Base-by-base conservation (phyloP, 371 early-diverging fungal species). In the Mucor sp. region DNA sequence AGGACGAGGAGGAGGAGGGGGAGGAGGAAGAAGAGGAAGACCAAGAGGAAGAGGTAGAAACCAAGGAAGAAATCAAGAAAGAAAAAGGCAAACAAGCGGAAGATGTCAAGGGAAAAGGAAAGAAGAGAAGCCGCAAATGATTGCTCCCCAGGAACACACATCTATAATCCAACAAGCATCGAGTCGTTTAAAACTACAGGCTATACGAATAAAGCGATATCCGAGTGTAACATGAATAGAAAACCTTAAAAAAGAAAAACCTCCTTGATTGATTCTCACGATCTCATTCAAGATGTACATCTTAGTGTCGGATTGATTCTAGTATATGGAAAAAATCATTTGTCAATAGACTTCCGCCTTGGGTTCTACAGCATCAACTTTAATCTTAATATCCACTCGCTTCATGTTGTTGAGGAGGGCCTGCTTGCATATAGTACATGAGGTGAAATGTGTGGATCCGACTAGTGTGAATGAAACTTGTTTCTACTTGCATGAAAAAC, bases 21-120 rank as follows among this genome's bases (percentile, higher is more conserved):
- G 70, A 75, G 11, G 73, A 73, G 15, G 75, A 74, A 4, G 67
- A 72, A 0, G 69, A 68, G 3, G 73, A 70, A 3, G 65, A 68
- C 0, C 63, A 69, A 14, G 70, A 67, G 2, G 68, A 65, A 12
- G 47, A 72, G 25, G 70, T 68, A 15, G 68, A 58, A 8, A 66
- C 2, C 2, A 6, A 73, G 15, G 75, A 74, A 4, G 67, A 72
- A 0, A 68, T 0, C 63, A 69, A 14, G 70, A 67, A 69, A 35
- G 2, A 68, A 65, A 12, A 44, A 72, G 25, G 70, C 66, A 15
- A 58, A 21, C 60, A 25, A 27, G 44, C 28, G 17, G 6, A 44
- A 44, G 50, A 57, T 27, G n/a, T 30, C 28, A 57, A 57, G 30
- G 57, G 32, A 33, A 57, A 32, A 57, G 57, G 57, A 32, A 57